Percentiles rank a stretch among this genome's conserved stretches.
phyloP scores from a whole-genome alignment of 2,329 filamentous ascomycete genomes.

The Arthroderma uncinatum region DNA sequence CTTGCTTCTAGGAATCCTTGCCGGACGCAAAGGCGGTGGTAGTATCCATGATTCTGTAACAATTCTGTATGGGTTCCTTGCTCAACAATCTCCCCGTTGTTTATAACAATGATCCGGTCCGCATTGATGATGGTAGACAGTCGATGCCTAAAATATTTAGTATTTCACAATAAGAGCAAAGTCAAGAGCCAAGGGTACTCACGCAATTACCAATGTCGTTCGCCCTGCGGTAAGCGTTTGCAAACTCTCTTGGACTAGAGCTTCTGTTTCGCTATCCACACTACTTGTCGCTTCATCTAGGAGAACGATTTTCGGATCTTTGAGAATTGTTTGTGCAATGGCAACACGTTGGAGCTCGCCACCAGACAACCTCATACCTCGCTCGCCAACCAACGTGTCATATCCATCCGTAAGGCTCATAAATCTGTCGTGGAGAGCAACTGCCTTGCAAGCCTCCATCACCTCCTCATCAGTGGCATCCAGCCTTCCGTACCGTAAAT shows the following conservation, averaged over 20 bases:
- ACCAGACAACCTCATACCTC: constrained; percentile 40
- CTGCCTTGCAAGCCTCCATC: constrained; percentile 49
- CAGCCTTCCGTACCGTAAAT: constrained; percentile 52
- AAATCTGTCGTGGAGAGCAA: constrained; percentile 55
- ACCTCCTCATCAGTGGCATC: constrained; percentile 52
- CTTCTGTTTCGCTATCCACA: constrained; percentile 38
- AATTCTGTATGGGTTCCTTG: constrained; percentile 51
- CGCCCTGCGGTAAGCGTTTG: constrained; percentile 36
- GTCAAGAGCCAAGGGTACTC: constrained; percentile 17
- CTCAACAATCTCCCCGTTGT: constrained; percentile 52
- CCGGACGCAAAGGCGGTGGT: constrained; percentile 46
- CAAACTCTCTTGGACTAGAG: constrained; percentile 38
- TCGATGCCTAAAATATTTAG: constrained; percentile 42
- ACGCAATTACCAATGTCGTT: constrained; percentile 45
- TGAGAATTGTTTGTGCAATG: constrained; percentile 38
- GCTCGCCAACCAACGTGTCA: constrained; percentile 38
- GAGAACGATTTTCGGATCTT: constrained; percentile 34
- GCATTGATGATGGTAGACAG: constrained; percentile 59
- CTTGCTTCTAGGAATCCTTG: constrained; percentile 22
- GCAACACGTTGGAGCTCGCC: constrained; percentile 43
- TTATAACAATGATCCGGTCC: constrained; percentile 55
- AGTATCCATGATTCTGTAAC: constrained; percentile 48
- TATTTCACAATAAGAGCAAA: background rate
- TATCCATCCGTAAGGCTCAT: constrained; percentile 46
- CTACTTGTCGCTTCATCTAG: constrained; percentile 45